phyloP scores from a whole-genome alignment of 441 rosid species.

The Adansonia rubrostipa region DNA sequence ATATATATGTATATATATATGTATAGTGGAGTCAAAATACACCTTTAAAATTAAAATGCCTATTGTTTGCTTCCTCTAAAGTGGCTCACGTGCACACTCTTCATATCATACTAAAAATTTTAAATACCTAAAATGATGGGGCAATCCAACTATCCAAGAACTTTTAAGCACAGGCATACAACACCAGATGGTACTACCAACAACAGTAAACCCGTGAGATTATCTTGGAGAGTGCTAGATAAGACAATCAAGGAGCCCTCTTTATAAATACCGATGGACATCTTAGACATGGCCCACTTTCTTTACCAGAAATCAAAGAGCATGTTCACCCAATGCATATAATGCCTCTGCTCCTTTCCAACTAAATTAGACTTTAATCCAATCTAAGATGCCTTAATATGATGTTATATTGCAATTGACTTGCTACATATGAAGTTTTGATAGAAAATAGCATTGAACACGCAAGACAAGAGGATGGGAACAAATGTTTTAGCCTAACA shows the following conservation, averaged over 20 bases:
- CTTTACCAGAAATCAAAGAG: constrained; percentile 6
- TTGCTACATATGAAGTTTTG: background rate
- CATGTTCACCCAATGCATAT: background rate
- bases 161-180: background rate
- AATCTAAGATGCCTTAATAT: constrained; percentile 1
- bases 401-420: background rate
- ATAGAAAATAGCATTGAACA: background rate
- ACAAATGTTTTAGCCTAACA: constrained; percentile 10
- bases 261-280: constrained; percentile 17
- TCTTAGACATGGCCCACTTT: background rate
- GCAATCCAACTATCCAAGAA: constrained; percentile 5
- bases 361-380: background rate
- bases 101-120: background rate
- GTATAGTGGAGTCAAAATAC: background rate
- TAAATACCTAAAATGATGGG: background rate
- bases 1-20: too few species aligned
- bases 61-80: background rate
- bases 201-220: constrained; percentile 2
- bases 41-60: constrained; percentile 5
- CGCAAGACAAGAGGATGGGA: background rate
- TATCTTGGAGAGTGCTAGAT: constrained; percentile 2
- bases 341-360: background rate
- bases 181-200: background rate
- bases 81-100: background rate
- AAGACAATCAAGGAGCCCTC: background rate